phyloP scores from a whole-genome alignment of 495 filamentous ascomycete genomes.

The Aspergillus saccharolyticus region DNA sequence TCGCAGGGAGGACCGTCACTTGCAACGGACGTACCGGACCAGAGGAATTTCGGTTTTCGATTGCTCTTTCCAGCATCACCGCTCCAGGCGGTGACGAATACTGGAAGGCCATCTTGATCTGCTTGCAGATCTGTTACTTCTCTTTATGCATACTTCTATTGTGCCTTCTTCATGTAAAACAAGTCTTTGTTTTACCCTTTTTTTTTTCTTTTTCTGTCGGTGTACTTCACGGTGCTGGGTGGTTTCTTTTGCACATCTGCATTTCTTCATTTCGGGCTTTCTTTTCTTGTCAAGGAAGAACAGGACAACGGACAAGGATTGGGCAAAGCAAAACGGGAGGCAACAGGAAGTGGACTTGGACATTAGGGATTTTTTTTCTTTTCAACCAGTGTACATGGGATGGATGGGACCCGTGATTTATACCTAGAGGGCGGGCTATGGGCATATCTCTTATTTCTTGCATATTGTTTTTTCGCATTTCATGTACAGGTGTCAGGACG shows the following conservation, averaged over 20 bases:
- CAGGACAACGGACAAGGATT: conserved; percentile 2
- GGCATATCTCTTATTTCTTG: conserved; percentile 1
- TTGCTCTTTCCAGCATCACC: not conserved
- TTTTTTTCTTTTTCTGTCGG: not conserved
- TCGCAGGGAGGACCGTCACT: not conserved
- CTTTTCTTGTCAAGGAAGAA: not conserved
- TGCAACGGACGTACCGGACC: no score
- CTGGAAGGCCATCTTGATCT: not conserved
- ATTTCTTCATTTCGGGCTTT: not conserved
- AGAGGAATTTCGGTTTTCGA: conserved; percentile 4
- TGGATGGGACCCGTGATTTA: not conserved
- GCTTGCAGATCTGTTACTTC: not conserved
- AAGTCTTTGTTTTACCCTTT: not conserved
- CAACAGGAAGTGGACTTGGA: not conserved
- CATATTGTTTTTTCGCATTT: conserved; percentile 6
- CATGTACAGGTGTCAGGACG: conserved; percentile 4
- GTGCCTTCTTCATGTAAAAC: not conserved
- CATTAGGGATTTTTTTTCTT: not conserved
- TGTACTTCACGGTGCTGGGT: conserved; percentile 3
- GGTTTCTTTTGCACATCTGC: not conserved
- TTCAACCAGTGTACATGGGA: conserved; percentile 3
- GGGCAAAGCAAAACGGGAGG: not conserved
- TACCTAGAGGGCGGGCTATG: not conserved
- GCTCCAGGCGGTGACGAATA: not conserved
- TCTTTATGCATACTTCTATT: conserved; percentile 5